Evolutionary conservation across 2,329 filamentous ascomycete genomes (phyloP), one percentile per base, ranked within the genome.

Genomic region (Colletotrichum acutatum): DNA sequence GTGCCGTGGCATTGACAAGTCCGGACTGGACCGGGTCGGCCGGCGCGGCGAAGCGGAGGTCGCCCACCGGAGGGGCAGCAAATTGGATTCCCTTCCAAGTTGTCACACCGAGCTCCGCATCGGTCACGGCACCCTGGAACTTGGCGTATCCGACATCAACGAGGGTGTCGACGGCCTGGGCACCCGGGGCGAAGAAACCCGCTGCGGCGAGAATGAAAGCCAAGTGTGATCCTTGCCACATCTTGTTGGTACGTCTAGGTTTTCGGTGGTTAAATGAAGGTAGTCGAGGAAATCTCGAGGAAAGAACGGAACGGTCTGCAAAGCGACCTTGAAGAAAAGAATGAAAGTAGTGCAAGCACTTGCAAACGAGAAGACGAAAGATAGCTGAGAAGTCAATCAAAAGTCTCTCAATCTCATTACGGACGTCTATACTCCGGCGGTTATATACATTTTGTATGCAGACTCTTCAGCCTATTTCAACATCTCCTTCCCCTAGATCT

Each of bases 71-170:
- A 16, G 93, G 85, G 5, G 92, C 90, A 1, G 93, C 94, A 83
- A 90, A 97, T 56, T 93, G 89, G 75, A 97, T 90, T 1, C 93
- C 94, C 8, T 94, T 86, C 92, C 93, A 96, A 80, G 92, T 87
- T 2, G 88, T 90, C 60, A 95, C 83, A 1, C 91, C 92, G 1
- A 87, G 83, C 1, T 84, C 78, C 4, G 83, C 81, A 9, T 70
- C 58, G 3, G 71, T 68, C 0, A 72, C 73, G 30, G 66, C 61
- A 16, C 94, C 94, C 62, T 86, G 81, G 78, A 95, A 95, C 30
- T 85, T 88, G 34, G 91, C 88, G 78, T 95, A 95, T 3, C 86
- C 87, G 26, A 95, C 84, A 74, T 93, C 85, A 16, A 95, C 90
- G 3, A 84, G 69, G 19, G 79, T 75, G 54, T 74, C 64, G 26